phyloP scores from a whole-genome alignment of 139 green algal genomes.

The Chlorokybus atmophyticus region DNA sequence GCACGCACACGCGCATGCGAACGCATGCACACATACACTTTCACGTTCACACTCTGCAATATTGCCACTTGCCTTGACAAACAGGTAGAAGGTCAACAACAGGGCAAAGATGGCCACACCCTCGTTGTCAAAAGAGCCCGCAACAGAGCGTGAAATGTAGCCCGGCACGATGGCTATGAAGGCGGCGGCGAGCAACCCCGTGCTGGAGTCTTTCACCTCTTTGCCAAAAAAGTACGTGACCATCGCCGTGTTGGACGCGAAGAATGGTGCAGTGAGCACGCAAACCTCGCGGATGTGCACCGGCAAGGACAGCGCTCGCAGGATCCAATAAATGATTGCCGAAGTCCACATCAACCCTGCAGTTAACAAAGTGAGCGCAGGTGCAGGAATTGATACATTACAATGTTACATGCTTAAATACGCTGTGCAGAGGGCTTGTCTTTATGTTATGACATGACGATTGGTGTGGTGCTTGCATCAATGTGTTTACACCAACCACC shows the following conservation, averaged over 20 bases:
- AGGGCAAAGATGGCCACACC: conserved; percentile 85
- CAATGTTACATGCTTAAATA: too few relatives aligned
- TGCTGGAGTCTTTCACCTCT: conserved; percentile 33
- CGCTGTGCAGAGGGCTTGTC: too few relatives aligned
- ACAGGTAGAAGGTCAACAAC: conserved; percentile 52
- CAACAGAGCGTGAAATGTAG: conserved; percentile 57
- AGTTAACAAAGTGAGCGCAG: conserved; percentile 31
- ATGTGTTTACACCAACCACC: too few relatives aligned
- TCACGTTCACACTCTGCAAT: too few relatives aligned
- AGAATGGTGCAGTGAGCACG: conserved; percentile 40
- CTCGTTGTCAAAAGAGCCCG: conserved; percentile 56
- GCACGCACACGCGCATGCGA: too few relatives aligned
- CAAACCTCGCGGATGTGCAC: conserved; percentile 46
- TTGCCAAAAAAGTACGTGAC: conserved; percentile 50
- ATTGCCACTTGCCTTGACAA: conserved; percentile 17
- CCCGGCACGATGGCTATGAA: conserved; percentile 45
- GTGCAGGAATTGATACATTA: too few relatives aligned
- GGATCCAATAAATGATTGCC: conserved; percentile 24
- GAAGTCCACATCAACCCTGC: conserved; percentile 50
- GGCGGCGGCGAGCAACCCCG: conserved; percentile 26
- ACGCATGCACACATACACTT: too few relatives aligned
- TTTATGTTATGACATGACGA: too few relatives aligned
- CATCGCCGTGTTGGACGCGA: conserved; percentile 42
- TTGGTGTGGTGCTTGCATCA: too few relatives aligned
- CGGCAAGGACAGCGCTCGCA: conserved; percentile 44